Conservation (phyloP, 768 basidiomycete genomes). For the Paxillus rubicundulus region DNA sequence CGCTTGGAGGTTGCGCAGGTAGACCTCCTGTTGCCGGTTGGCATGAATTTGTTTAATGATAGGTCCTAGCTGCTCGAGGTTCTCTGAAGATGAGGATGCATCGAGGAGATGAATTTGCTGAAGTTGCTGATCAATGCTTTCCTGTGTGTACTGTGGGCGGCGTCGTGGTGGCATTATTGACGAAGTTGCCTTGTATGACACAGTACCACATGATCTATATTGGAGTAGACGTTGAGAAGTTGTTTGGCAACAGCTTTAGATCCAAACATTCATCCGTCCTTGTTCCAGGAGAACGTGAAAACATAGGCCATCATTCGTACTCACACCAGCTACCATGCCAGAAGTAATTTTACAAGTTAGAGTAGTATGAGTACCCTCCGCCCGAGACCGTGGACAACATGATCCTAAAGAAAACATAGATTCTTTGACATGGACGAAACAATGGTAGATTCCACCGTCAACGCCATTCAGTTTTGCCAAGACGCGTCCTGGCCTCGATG, state of each 20-base stretch:
- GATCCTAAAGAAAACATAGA: slow-evolving; percentile 31
- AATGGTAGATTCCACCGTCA: slow-evolving; percentile 77
- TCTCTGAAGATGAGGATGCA: slow-evolving; percentile 85
- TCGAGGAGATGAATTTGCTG: slow-evolving; percentile 90
- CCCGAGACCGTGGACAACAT: not conserved
- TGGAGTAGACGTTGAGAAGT: slow-evolving; percentile 9
- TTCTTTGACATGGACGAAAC: slow-evolving; percentile 87
- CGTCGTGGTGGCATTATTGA: slow-evolving; percentile 70
- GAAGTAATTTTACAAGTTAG: slow-evolving; percentile 35
- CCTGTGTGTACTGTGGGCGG: slow-evolving; percentile 71
- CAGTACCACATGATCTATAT: slow-evolving; percentile 9
- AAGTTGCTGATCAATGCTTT: slow-evolving; percentile 84
- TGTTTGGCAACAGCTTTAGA: slow-evolving; percentile 41
- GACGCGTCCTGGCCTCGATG: slow-evolving; percentile 65
- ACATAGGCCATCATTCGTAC: not conserved
- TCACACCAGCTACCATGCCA: slow-evolving; percentile 26
- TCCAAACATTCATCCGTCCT: slow-evolving; percentile 31
- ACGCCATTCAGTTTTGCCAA: slow-evolving; percentile 72
- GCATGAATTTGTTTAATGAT: slow-evolving; percentile 92
- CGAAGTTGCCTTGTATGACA: slow-evolving; percentile 3
- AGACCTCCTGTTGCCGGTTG: slow-evolving; percentile 84
- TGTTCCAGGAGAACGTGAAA: not conserved
- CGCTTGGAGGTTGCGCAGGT: slow-evolving; percentile 79
- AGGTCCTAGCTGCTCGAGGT: slow-evolving; percentile 92
- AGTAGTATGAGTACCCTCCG: slow-evolving; percentile 36